Base-by-base conservation (phyloP, 768 basidiomycete genomes). In the Podaxis pistillaris region DNA sequence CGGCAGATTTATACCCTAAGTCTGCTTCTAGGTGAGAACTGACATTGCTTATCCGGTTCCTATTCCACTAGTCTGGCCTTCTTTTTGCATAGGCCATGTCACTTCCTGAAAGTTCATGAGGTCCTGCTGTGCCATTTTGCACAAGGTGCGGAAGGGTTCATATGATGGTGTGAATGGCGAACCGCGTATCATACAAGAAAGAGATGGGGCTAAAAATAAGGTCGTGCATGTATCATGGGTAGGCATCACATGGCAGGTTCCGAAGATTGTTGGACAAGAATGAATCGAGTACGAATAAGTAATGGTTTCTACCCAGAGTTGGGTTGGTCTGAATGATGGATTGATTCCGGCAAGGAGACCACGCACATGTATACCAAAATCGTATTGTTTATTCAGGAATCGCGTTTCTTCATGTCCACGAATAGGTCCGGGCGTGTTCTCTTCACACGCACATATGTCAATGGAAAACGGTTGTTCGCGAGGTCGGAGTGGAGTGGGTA, bases 231-330 rank as follows among this genome's bases (percentile, higher is more conserved):
- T 7, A 41, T 53, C 28, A n/a, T 52, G 30, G 37, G 24, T 30
- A 12, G 26, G 19, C 44, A 58, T 60, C 58, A 60, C 47, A 60
- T 60, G 58, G 44, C 17, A 17, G n/a, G 37, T 38, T 24, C 54
- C 54, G 54, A 38, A 24, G 15, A 33, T 19, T 1, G 24, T 9
- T 38, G 30, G 38, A 8, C 47, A 33, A 59, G 38, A 30, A 38
- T 59, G 7, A 22, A 26, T 17, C 30, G 11, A 58, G 26, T 37
- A 49, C 49, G 0, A 12, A 26, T 9, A 49, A 1, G 24, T 50
- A 40, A 40, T 11, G 22, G 22, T 24, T 50, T 44, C 41, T 30
- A 30, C 28, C 19, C 19, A 22, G 26, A 50, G 26, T 50, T 19
- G 41, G 8, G 51, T 17, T 12, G 1, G 28, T 36, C 37, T 40